Evolutionary conservation across 192 early-diverging fungal genomes (phyloP).

Genomic region (Coemansia sp.): DNA sequence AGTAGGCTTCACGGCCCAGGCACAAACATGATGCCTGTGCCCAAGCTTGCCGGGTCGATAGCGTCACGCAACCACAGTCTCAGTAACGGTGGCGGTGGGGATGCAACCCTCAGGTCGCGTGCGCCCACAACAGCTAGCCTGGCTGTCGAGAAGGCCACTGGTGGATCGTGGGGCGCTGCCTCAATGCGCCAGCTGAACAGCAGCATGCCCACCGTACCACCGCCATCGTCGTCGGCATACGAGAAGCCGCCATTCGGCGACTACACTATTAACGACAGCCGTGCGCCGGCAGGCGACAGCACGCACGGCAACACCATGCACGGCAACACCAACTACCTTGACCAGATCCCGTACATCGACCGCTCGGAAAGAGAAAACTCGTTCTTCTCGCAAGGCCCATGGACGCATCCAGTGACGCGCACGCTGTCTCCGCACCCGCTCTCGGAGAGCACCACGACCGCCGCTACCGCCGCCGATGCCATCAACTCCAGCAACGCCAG

Average conservation of each 20-base stretch:
- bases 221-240: not conserved
- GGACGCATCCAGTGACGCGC: constrained; percentile 36
- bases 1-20: not conserved
- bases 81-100: constrained; percentile 18
- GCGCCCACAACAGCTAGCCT: constrained; percentile 46
- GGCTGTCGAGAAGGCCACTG: constrained; percentile 42
- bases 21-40: constrained; percentile 10
- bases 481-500: not conserved
- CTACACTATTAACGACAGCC: not conserved
- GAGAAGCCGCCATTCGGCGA: constrained; percentile 2
- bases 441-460: not conserved
- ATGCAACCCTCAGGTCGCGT: constrained; percentile 28
- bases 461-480: not conserved
- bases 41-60: constrained; percentile 14
- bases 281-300: not conserved
- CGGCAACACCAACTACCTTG: constrained; percentile 19
- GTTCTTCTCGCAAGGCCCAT: constrained; percentile 47
- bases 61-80: constrained; percentile 26
- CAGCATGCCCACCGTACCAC: not conserved
- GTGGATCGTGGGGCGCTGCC: not conserved
- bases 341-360: constrained; percentile 50
- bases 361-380: constrained; percentile 44
- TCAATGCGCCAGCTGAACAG: not conserved
- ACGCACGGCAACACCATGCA: no score
- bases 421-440: constrained; percentile 6